A percentile compares a stretch with the other conserved stretches of the same genome.
Evolutionary conservation across 2,329 filamentous ascomycete genomes (phyloP).

Genomic region (Fonsecaea pugnacius): DNA sequence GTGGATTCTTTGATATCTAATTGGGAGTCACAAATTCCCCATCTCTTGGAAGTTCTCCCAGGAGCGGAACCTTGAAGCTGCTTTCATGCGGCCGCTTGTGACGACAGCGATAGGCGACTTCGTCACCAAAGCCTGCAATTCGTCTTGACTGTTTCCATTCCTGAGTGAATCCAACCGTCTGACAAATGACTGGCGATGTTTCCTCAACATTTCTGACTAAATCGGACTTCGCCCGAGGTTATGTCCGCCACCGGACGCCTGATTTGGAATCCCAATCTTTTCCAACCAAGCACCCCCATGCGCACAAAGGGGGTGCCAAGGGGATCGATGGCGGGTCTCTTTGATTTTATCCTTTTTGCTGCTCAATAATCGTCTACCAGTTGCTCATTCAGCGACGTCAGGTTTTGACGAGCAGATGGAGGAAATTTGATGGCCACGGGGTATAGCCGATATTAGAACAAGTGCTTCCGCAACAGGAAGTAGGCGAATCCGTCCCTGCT

Average conservation of each 20-base stretch:
- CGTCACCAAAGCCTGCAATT: background rate
- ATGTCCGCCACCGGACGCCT: background rate
- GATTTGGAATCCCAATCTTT: background rate
- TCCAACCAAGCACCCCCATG: background rate
- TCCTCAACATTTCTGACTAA: conserved; percentile 1
- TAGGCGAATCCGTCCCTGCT: background rate
- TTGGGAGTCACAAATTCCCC: background rate
- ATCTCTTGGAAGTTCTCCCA: background rate
- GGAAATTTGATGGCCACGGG: background rate
- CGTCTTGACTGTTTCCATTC: background rate
- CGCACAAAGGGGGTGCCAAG: background rate
- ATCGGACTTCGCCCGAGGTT: conserved; percentile 2
- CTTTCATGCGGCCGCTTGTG: background rate
- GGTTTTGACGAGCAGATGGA: background rate
- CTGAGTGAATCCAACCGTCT: background rate
- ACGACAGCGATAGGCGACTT: background rate
- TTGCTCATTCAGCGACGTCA: background rate
- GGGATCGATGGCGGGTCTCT: background rate
- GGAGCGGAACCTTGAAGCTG: background rate
- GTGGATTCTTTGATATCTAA: background rate
- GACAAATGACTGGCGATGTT: background rate
- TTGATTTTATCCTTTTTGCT: background rate
- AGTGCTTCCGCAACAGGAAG: background rate
- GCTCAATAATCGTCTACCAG: background rate
- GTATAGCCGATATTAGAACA: background rate